Conservation (phyloP, 225 moss, liverwort and hornwort species). For the Polytrichum commune region DNA sequence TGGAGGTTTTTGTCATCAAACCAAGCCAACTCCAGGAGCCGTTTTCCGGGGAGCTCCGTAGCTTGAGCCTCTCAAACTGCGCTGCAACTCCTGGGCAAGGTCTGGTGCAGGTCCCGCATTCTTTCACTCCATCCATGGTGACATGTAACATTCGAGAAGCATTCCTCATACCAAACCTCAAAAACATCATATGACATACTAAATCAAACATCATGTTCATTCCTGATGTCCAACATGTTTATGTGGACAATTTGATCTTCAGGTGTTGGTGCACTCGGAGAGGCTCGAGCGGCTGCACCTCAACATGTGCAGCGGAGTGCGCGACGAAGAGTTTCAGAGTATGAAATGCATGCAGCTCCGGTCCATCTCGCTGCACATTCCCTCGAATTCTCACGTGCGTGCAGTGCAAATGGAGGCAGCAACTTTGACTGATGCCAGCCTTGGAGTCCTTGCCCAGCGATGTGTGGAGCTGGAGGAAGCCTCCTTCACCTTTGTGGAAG, state of each 20-base stretch:
- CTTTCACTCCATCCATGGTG: too few relatives aligned
- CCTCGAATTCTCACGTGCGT: not conserved
- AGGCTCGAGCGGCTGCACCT: constrained; percentile 28
- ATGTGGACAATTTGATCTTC: not conserved
- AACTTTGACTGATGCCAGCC: constrained; percentile 28
- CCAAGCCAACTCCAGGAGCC: constrained; percentile 12
- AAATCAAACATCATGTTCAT: too few relatives aligned
- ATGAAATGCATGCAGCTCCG: constrained; percentile 19
- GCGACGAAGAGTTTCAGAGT: constrained; percentile 29
- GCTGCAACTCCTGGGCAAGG: constrained; percentile 44
- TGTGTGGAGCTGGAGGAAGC: constrained; percentile 29
- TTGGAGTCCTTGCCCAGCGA: constrained; percentile 21
- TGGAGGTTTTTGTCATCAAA: constrained; percentile 37
- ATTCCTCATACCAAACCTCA: too few relatives aligned
- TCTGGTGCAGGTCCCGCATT: constrained; percentile 10
- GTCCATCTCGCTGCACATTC: constrained; percentile 29
- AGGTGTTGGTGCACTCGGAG: constrained; percentile 6
- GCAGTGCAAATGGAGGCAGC: constrained; percentile 1
- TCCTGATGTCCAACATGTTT: not conserved
- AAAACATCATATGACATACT: too few relatives aligned
- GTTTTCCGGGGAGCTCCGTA: constrained; percentile 26
- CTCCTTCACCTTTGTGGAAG: constrained; percentile 24
- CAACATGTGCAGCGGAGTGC: constrained; percentile 40
- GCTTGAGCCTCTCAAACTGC: constrained; percentile 30
- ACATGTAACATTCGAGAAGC: too few relatives aligned